phyloP scores from a whole-genome alignment of 225 moss, liverwort and hornwort genomes.

The Climacium dendroides region DNA sequence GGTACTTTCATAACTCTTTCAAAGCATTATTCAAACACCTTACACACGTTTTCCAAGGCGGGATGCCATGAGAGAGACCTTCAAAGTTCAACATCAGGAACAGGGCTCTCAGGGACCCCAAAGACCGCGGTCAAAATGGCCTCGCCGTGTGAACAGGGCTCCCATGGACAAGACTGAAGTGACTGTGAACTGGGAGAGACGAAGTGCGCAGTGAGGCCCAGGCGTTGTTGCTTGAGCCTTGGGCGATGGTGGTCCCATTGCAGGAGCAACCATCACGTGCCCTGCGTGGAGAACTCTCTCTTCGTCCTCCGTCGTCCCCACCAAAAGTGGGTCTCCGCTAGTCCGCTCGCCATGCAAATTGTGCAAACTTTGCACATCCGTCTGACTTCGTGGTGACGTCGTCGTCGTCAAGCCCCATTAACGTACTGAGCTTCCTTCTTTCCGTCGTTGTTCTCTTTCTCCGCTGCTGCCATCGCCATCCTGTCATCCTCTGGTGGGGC shows the following conservation, averaged over 20 bases:
- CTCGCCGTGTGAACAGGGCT: background rate
- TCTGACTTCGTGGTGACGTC: background rate
- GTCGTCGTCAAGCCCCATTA: background rate
- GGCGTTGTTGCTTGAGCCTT: background rate
- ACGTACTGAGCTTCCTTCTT: background rate
- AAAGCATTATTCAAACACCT: background rate
- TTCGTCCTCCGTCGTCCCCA: background rate
- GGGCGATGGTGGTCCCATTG: background rate
- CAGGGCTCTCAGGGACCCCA: too few species aligned
- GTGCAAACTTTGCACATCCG: background rate
- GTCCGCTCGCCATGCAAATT: background rate
- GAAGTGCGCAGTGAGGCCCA: background rate
- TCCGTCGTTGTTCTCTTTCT: background rate
- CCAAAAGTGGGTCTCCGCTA: background rate
- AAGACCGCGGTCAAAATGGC: background rate
- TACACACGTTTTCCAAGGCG: background rate
- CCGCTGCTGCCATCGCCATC: background rate
- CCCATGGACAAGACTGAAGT: background rate
- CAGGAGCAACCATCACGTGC: background rate
- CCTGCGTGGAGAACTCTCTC: conserved; percentile 2
- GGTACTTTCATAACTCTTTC: too few species aligned
- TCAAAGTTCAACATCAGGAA: background rate
- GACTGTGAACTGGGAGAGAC: background rate
- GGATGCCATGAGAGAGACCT: background rate
- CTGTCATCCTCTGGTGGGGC: background rate